A percentile compares a stretch with the other conserved stretches of the same genome.
Evolutionary conservation across 306 rosid species (phyloP).

Genomic region (Trifolium fragiferum): DNA sequence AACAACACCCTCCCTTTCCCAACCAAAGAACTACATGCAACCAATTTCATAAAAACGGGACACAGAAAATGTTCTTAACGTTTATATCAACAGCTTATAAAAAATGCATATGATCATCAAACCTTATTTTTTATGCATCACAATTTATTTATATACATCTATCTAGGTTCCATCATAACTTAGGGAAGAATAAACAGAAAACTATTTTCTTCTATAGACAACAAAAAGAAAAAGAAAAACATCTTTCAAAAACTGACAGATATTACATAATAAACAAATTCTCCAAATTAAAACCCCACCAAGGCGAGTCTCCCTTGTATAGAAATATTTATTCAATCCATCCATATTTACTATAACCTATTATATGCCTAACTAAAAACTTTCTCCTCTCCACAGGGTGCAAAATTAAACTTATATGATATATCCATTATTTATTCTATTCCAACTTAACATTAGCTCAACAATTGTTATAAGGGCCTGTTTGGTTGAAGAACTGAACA

Average conservation of each 20-base stretch:
- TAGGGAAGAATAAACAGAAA: background rate
- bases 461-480: background rate
- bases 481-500: too few relatives aligned
- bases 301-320: too few relatives aligned
- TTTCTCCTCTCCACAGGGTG: too few relatives aligned
- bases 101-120: background rate
- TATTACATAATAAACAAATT: background rate
- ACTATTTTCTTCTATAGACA: background rate
- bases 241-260: background rate
- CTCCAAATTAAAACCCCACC: background rate
- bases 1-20: background rate
- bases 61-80: background rate
- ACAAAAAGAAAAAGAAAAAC: background rate
- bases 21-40: background rate
- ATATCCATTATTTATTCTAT: background rate
- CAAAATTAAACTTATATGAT: too few relatives aligned
- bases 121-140: background rate
- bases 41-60: too few relatives aligned
- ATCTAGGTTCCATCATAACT: background rate
- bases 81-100: too few relatives aligned
- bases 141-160: too few relatives aligned
- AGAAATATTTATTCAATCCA: too few relatives aligned
- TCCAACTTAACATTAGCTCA: background rate
- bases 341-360: too few relatives aligned
- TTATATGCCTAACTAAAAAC: too few relatives aligned